Base-by-base conservation (phyloP, 2,329 filamentous ascomycete genomes). In the Capronia coronata region DNA sequence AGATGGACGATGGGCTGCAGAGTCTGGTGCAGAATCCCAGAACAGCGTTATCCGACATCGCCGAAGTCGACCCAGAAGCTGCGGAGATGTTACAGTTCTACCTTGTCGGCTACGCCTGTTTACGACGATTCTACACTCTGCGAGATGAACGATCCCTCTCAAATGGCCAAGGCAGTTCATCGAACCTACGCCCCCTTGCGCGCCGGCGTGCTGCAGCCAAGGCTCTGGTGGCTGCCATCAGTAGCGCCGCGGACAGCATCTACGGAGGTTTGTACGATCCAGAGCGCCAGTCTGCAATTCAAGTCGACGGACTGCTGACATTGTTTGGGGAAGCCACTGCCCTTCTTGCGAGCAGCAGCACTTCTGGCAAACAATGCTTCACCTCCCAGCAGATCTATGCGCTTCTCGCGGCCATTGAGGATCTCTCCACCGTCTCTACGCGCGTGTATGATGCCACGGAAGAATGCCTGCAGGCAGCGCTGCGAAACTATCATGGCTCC, bases 121-220 rank as follows among this genome's bases (percentile, higher is more conserved):
- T 97, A 16, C 85, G 91, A 29, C 84, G 83, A 59, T 96, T 91
- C 71, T 97, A 94, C 67, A 84, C 90, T 55, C 77, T 90, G n/a
- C 81, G 91, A 42, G 91, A 97, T 62, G 78, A 80, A 60, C 73
- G 76, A 7, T 29, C 22, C 1, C 13, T 18, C 16, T 25, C 40
- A n/a, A 56, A 75, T 3, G 55, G 66, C 3, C 54, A 68, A 8
- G 34, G 7, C n/a, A 49, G 43, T 49, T 2, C 42, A 11, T 53
- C 62, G 38, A 63, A 68, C 19, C 68, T 76, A 52, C 68, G 72
- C 50, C 51, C 54, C 30, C 69, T 82, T 18, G 74, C 78, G 10
- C 74, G 83, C 16, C 85, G 82, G 58, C 79, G 80, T 47, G 80
- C 84, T 57, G 82, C 90, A 3, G 86, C 84, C 0, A 75, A 79